phyloP scores from a whole-genome alignment of 768 basidiomycete species.

The Russula ochroleuca region DNA sequence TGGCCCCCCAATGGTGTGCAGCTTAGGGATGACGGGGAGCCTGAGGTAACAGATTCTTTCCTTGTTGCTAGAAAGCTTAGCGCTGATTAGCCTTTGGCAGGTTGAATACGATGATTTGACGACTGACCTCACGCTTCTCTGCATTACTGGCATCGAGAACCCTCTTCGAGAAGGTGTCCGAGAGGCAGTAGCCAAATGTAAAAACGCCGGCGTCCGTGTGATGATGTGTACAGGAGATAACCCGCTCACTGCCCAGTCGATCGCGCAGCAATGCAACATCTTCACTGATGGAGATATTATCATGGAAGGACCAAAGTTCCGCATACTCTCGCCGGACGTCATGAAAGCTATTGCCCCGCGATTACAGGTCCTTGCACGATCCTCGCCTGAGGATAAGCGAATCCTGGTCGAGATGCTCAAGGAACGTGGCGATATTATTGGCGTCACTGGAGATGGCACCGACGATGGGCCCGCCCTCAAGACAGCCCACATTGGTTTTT shows the following conservation, averaged over 20 bases:
- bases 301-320: constrained; percentile 96
- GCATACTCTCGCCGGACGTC: constrained; percentile 64
- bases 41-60: constrained; percentile 43
- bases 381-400: constrained; percentile 96
- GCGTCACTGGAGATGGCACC: constrained; percentile 96
- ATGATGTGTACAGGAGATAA: constrained; percentile 99
- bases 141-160: constrained; percentile 93
- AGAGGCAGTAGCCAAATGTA: constrained; percentile 83
- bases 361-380: constrained; percentile 93
- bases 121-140: constrained; percentile 74
- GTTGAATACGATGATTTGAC: constrained; percentile 68
- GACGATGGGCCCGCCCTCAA: constrained; percentile 97
- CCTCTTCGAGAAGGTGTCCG: constrained; percentile 88
- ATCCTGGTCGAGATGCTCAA: constrained; percentile 86
- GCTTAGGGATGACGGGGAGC: constrained; percentile 43
- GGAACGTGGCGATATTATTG: constrained; percentile 82
- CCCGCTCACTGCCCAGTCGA: constrained; percentile 89
- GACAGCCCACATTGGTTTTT: constrained; percentile 94
- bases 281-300: constrained; percentile 90
- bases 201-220: constrained; percentile 83
- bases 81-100: constrained; percentile 34
- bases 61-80: not conserved
- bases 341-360: constrained; percentile 83
- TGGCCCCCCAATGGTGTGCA: constrained; percentile 71
- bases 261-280: constrained; percentile 94